phyloP scores from a whole-genome alignment of 2,329 filamentous ascomycete species.

The Fusarium dlaminii region DNA sequence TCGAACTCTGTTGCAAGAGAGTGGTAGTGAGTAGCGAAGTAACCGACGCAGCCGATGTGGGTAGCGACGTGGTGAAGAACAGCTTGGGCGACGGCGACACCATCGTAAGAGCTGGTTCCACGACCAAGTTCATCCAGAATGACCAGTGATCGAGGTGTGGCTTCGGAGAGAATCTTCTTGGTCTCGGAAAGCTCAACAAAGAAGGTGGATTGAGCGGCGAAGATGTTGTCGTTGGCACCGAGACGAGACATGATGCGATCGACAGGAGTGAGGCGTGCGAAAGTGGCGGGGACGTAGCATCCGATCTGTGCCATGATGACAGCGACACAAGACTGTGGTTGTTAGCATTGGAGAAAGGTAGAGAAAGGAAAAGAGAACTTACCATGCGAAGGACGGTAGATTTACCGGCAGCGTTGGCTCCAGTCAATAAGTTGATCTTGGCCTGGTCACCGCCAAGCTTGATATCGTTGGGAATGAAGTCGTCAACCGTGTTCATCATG shows the following conservation, averaged over 20 bases:
- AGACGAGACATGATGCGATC: constrained; percentile 99
- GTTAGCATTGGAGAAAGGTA: neutral
- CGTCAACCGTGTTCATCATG: constrained; percentile 86
- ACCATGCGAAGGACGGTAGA: constrained; percentile 96
- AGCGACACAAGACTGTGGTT: constrained; percentile 82
- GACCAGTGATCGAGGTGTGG: constrained; percentile 91
- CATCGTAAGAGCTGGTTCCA: constrained; percentile 94
- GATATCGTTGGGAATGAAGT: constrained; percentile 97
- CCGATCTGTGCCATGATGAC: constrained; percentile 98
- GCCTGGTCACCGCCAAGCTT: constrained; percentile 81
- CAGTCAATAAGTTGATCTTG: constrained; percentile 91
- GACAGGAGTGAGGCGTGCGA: constrained; percentile 85
- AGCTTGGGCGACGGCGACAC: constrained; percentile 94
- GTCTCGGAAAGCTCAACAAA: constrained; percentile 98
- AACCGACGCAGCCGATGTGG: constrained; percentile 91
- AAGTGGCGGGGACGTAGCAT: constrained; percentile 86
- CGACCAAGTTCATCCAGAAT: constrained; percentile 97
- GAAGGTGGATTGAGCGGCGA: constrained; percentile 96
- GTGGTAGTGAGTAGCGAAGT: constrained; percentile 98
- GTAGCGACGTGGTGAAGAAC: constrained; percentile 96
- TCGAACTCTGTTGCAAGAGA: constrained; percentile 91
- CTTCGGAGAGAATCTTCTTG: constrained; percentile 96
- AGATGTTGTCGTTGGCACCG: constrained; percentile 98
- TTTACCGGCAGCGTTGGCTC: constrained; percentile 96
- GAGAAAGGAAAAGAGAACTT: constrained; percentile 45